Percentiles rank a stretch among this genome's conserved stretches.
These are phyloP conservation scores for Flaveria ramosissima DNA, from an alignment of 129 eudicot genomes.

Conservation along the genomic window DNA sequence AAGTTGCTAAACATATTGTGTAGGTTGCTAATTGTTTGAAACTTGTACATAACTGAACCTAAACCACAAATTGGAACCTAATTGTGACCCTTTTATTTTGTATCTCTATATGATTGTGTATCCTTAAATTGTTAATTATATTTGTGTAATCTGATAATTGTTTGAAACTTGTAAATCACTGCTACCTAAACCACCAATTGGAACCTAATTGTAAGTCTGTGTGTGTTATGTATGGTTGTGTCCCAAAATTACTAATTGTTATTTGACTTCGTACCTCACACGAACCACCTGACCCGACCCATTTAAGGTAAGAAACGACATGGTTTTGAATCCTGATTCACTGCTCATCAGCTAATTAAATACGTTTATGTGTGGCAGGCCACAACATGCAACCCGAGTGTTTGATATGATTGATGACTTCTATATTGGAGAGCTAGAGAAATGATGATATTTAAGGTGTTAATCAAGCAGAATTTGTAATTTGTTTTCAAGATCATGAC, in stretches of 20 bases:
- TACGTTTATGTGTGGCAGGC: slow-evolving; percentile 53
- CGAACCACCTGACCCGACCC: background rate
- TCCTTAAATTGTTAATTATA: background rate
- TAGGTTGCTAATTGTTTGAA: too few relatives aligned
- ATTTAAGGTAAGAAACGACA: background rate
- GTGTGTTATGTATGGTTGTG: background rate
- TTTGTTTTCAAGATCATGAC: slow-evolving; percentile 21
- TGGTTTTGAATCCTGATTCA: background rate
- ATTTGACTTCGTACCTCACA: background rate
- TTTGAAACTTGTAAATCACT: background rate
- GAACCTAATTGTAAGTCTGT: background rate
- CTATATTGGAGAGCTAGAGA: slow-evolving; percentile 65
- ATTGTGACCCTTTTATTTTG: too few relatives aligned
- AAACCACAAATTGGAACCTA: background rate
- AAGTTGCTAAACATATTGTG: too few relatives aligned
- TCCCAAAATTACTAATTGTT: background rate
- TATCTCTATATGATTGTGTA: background rate
- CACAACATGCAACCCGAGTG: slow-evolving; percentile 89
- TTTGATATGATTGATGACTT: slow-evolving; percentile 88
- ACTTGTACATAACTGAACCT: too few relatives aligned
- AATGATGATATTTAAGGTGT: slow-evolving; percentile 27
- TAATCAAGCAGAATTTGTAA: slow-evolving; percentile 15
- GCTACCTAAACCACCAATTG: background rate
- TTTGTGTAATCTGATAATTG: background rate
- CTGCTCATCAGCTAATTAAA: background rate